Base-by-base conservation (phyloP, 768 basidiomycete genomes). In the Pleurotus cornucopiae region DNA sequence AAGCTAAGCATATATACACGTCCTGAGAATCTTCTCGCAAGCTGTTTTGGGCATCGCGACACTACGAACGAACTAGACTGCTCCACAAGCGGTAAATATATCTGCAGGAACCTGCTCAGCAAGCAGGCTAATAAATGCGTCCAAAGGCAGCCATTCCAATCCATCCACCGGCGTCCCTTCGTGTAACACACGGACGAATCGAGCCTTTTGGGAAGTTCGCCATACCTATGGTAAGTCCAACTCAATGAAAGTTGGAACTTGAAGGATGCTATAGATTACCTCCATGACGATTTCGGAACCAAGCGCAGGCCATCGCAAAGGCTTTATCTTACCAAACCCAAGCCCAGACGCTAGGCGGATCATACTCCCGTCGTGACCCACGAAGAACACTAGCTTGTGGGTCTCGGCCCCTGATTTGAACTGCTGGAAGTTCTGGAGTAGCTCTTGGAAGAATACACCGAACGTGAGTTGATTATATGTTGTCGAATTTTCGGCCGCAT, bases 251-350 rank as follows among this genome's bases (percentile, higher is more conserved):
- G 40, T 25, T 43, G 37, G 18, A 43, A 16, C n/a, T 46, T n/a
- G 12, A 6, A 3, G 18, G 23, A 16, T 37, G 16, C 1, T 21
- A 18, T 37, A 6, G 23, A 49, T 51, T 40, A 61, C 60, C 57
- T 61, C 60, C 54, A 61, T 56, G 1, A 61, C 47, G 23, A 58
- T 61, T 38, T 61, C 60, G 14, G 60, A 61, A 14, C 60, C 60
- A 1, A 61, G 20, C 4, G 57, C 60, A 11, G 60, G 60, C 60
- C 60, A 61, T 49, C 60, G 18, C 6, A 61, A 34, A 3, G 48
- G 11, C 30, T 25, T 26, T 18, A 16, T 23, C 39, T 58, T 61
- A 3, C 60, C 60, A 18, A 61, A 20, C 21, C 60, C 60, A 21
- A 61, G 60, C 1, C 60, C 60, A 6, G 60, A 34, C 2, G 57